These are phyloP conservation scores for Cercospora sp. DNA, from an alignment of 2,329 filamentous ascomycete species.

Conservation along the genomic window DNA sequence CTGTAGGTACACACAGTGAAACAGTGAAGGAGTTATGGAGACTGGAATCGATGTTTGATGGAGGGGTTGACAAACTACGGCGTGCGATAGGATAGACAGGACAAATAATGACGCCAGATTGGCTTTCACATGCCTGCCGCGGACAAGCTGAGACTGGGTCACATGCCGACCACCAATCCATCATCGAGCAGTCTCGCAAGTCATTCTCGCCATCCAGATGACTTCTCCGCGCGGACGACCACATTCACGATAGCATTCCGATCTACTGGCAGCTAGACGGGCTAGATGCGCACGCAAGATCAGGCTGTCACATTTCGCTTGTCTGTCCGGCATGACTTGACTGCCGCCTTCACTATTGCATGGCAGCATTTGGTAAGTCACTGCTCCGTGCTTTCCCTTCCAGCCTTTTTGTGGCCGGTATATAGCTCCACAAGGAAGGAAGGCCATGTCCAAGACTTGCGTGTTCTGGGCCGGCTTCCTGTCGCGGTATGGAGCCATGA, in stretches of 20 bases:
- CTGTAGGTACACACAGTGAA: not conserved
- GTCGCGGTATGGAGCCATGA: slow-evolving; percentile 11
- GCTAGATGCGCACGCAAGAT: slow-evolving; percentile 5
- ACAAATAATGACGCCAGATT: slow-evolving; percentile 8
- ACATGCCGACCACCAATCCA: slow-evolving; percentile 7
- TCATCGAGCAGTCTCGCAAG: not conserved
- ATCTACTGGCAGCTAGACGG: not conserved
- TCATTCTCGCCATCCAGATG: slow-evolving; percentile 8
- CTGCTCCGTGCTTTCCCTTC: slow-evolving; percentile 8
- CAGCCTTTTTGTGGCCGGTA: not conserved
- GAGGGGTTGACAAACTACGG: not conserved
- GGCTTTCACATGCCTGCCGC: slow-evolving; percentile 18
- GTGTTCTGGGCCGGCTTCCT: slow-evolving; percentile 11
- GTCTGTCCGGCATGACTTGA: slow-evolving; percentile 17
- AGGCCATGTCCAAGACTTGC: slow-evolving; percentile 5
- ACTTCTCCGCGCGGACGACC: slow-evolving; percentile 1
- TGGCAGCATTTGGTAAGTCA: slow-evolving; percentile 30
- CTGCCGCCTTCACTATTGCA: slow-evolving; percentile 21
- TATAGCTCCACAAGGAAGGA: not conserved
- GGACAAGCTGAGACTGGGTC: slow-evolving; percentile 1
- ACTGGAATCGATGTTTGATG: not conserved
- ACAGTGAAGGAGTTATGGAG: not conserved
- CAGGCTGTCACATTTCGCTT: slow-evolving; percentile 10
- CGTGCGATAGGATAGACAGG: not conserved
- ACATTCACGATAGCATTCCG: not conserved